Conservation (phyloP, 805 yeast genomes). For the Yamadazyma kitorensis region DNA sequence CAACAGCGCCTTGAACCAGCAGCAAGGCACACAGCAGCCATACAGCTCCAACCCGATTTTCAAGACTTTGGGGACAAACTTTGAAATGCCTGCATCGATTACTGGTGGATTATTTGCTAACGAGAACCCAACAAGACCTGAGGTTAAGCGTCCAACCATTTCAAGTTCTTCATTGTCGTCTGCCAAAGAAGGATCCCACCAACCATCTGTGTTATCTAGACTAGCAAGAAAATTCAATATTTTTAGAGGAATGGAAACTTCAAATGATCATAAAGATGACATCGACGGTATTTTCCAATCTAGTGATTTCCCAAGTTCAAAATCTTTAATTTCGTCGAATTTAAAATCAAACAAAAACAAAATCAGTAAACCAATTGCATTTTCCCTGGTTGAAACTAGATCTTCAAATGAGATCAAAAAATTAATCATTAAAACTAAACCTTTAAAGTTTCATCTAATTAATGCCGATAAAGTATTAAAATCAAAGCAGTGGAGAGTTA, state of each 20-base stretch:
- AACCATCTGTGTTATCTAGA: conserved; percentile 7
- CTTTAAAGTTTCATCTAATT: conserved; percentile 39
- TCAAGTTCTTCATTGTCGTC: neutral
- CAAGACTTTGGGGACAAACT: conserved; percentile 8
- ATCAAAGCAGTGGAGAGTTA: conserved; percentile 30
- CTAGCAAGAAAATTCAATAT: conserved; percentile 12
- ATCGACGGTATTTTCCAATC: conserved; percentile 11
- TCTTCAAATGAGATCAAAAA: conserved; percentile 20
- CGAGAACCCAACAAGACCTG: neutral
- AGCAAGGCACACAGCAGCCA: neutral
- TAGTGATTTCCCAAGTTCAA: conserved; percentile 9
- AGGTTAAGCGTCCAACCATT: neutral
- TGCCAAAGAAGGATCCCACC: neutral
- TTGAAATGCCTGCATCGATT: conserved; percentile 14
- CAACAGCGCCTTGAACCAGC: neutral
- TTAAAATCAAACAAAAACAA: conserved; percentile 4
- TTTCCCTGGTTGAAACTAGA: conserved; percentile 9
- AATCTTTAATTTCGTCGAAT: neutral
- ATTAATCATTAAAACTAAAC: conserved; percentile 38
- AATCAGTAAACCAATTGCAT: conserved; percentile 11
- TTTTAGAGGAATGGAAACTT: conserved; percentile 4
- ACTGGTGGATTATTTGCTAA: conserved; percentile 10
- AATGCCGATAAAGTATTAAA: conserved; percentile 40
- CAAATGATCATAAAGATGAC: conserved; percentile 1
- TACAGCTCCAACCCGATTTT: conserved; percentile 9